A percentile compares a stretch with the other conserved stretches of the same genome.
These are phyloP conservation scores for Xylaria sp. DNA, from an alignment of 2,329 filamentous ascomycete species.

Conservation along the genomic window DNA sequence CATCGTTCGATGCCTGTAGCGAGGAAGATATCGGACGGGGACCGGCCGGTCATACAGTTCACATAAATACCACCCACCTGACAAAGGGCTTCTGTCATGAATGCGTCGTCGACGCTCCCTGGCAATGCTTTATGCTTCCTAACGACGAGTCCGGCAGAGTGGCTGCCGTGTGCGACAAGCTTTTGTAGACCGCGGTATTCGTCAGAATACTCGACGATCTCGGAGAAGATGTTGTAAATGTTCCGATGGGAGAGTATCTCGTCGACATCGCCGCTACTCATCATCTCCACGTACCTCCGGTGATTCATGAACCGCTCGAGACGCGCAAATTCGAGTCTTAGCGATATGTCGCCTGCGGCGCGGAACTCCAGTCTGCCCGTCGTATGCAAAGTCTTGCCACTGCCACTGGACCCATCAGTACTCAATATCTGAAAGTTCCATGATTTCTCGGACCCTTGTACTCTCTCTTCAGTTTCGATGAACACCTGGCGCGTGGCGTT, in stretches of 20 bases:
- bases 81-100: constrained; percentile 49
- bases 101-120: constrained; percentile 32
- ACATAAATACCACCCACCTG: constrained; percentile 54
- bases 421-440: constrained; percentile 29
- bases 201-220: constrained; percentile 52
- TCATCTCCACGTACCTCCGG: constrained; percentile 33
- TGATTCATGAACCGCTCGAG: constrained; percentile 40
- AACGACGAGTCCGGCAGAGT: constrained; percentile 49
- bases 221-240: constrained; percentile 54
- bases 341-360: constrained; percentile 24
- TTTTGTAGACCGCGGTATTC: constrained; percentile 51
- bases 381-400: constrained; percentile 32
- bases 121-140: background rate
- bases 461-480: constrained; percentile 12
- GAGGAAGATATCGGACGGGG: constrained; percentile 50
- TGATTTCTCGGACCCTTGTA: constrained; percentile 9
- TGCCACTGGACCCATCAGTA: constrained; percentile 3
- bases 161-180: constrained; percentile 46
- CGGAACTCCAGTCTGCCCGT: constrained; percentile 35
- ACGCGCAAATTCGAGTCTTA: constrained; percentile 35
- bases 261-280: constrained; percentile 40
- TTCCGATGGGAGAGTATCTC: constrained; percentile 51
- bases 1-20: constrained; percentile 48
- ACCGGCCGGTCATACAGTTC: constrained; percentile 51
- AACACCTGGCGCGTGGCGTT: constrained; percentile 29